Percentiles rank a stretch among this genome's conserved stretches.
These are phyloP conservation scores for Lactuca sativa DNA, from an alignment of 129 eudicot genomes.

Conservation along the genomic window DNA sequence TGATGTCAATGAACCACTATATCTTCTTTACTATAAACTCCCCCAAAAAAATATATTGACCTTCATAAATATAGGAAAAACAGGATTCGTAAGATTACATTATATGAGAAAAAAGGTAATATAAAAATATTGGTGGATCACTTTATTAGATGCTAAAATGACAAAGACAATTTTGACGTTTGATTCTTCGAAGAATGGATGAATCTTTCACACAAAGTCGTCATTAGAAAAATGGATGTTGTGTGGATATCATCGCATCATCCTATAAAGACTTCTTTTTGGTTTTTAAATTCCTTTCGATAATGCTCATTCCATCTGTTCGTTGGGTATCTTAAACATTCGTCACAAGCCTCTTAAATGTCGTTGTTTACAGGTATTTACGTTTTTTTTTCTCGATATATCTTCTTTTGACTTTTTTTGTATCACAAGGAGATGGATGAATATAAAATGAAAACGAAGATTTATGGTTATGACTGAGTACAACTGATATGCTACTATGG, in stretches of 20 bases:
- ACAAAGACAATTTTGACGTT: conserved; percentile 19
- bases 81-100: too few relatives aligned
- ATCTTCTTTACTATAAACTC: too few relatives aligned
- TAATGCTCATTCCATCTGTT: neutral
- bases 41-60: too few relatives aligned
- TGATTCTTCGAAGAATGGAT: neutral
- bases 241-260: conserved; percentile 22
- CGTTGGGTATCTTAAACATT: neutral
- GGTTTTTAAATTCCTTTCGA: neutral
- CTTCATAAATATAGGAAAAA: too few relatives aligned
- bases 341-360: neutral
- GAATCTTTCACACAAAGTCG: neutral
- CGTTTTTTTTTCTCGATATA: neutral
- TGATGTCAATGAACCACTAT: too few relatives aligned
- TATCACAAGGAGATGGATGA: too few relatives aligned
- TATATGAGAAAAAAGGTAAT: neutral
- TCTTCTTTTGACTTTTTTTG: too few relatives aligned
- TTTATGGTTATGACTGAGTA: too few relatives aligned
- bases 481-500: too few relatives aligned
- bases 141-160: neutral
- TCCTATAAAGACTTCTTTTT: conserved; percentile 1
- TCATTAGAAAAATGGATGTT: conserved; percentile 14
- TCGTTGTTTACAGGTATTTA: neutral
- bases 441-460: too few relatives aligned
- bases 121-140: conserved; percentile 5